Percentiles rank a stretch among this genome's conserved stretches.
These are phyloP conservation scores for Bjerkandera adusta DNA, from an alignment of 1,284 basidiomycete genomes.

Conservation along the genomic window DNA sequence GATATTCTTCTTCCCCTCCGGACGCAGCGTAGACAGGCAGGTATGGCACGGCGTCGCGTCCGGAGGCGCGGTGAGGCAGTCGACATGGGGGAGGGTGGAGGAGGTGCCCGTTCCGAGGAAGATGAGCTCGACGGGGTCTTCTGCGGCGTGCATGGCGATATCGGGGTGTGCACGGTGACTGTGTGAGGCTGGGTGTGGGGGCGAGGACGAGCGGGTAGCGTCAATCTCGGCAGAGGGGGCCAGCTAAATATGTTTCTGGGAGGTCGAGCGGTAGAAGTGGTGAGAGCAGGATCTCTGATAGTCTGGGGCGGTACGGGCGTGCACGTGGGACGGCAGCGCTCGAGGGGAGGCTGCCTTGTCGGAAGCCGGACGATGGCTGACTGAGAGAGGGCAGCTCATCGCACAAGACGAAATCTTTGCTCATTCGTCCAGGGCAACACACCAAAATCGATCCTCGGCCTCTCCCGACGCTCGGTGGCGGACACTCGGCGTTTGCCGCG, in stretches of 20 bases:
- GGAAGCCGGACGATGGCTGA: neutral
- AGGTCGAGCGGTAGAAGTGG: conserved; percentile 2
- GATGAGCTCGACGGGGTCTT: conserved; percentile 50
- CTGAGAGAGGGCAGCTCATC: neutral
- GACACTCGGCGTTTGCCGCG: too few species aligned
- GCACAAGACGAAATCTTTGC: conserved; percentile 8
- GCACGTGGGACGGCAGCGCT: conserved; percentile 3
- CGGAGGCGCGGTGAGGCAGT: conserved; percentile 60
- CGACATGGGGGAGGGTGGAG: conserved; percentile 60
- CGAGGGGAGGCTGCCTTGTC: neutral
- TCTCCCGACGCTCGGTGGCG: too few species aligned
- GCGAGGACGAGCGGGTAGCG: conserved; percentile 1
- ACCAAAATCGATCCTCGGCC: too few species aligned
- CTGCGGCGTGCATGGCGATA: conserved; percentile 10
- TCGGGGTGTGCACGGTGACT: conserved; percentile 23
- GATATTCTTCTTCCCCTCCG: conserved; percentile 71
- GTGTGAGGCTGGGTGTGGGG: neutral
- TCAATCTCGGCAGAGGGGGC: neutral
- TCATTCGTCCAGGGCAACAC: neutral
- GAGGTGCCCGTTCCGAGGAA: conserved; percentile 80
- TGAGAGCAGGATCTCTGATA: too few species aligned
- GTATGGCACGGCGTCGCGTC: conserved; percentile 51
- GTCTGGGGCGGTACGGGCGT: too few species aligned
- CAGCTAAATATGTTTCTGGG: conserved; percentile 3
- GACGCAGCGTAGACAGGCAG: conserved; percentile 63